Base-by-base conservation (phyloP, 306 rosid genomes). In the Cucurbita pepo region DNA sequence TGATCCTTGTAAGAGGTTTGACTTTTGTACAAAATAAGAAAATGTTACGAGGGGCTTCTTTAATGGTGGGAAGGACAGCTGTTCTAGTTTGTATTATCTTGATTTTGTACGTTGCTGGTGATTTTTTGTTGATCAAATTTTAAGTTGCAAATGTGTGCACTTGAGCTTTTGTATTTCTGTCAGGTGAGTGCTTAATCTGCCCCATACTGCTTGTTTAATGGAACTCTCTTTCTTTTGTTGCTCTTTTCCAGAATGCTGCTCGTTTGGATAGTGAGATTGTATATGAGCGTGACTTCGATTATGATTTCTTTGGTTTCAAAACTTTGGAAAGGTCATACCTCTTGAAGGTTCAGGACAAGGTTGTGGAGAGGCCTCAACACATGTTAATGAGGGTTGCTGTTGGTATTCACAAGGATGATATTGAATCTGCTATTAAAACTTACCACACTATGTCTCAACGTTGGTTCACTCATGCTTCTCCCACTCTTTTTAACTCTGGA, bases 301-400 rank as follows among this genome's bases (percentile, higher is more conserved):
- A 91, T 58, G 97, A 94, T 76, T 94, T 84, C 83, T 94, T 94
- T 82, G 99, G 99, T 13, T 94, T 94, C 87, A 94, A 94, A 81
- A 94, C 99, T 56, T 87, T 94, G 10, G 99, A 94, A 91, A 85
- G 97, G 85, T 94, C 99, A 10, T 94, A 94, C 75, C 90, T 94
- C 56, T 79, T 91, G 79, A 94, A 85, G 81, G 92, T 94, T 74
- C 83, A 86, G 34, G 97, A 95, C 14, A 86, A 83, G 75, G 96
- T 91, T 59, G 92, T 91, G 10, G 99, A 94, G 62, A 91, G 99
- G 72, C 97, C 99, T n/a, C 99, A 94, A 18, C 99, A 94, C 78
- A 91, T 94, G 99, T 75, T 94, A 79, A 94, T 94, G 99, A 84
- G 99, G 89, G 99, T 94, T 54, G 78, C 99, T 74, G 99, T 94